Base-by-base conservation (phyloP, 2,329 filamentous ascomycete species). In the Alternaria sp. region DNA sequence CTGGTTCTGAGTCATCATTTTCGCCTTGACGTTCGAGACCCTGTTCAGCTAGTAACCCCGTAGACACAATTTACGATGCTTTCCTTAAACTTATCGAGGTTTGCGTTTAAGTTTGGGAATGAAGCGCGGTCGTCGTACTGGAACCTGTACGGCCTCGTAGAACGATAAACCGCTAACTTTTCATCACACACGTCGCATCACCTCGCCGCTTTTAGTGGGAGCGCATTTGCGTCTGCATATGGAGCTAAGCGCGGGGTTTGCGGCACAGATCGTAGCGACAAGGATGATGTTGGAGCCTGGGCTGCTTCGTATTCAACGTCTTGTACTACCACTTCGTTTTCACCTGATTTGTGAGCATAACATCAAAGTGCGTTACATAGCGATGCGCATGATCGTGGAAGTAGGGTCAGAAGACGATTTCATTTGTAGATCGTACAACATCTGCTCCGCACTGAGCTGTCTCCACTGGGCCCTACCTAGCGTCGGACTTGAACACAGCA, bases 401-500 rank as follows among this genome's bases (percentile, higher is more conserved):
- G 21, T 4, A 29, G 14, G 5, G 40, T 42, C 24, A 14, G 26
- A 37, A 28, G 21, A 42, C n/a, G 40, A 17, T 0, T 9, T 17
- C 17, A 17, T 17, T 17, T 17, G 17, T 17, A 17, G 1, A 17
- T 28, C 6, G 24, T 6, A 29, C 40, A 44, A 10, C 40, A 29
- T 42, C 40, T 26, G 4, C 40, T 26, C 23, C 40, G 8, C 40
- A 14, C 4, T 23, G 5, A n/a, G 44, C 29, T 33, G 29, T 23
- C 5, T 23, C 13, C 17, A 9, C 11, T 8, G 21, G 21, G 14
- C 44, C 17, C 14, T 33, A 11, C 14, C 13, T 46, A 46, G 44
- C 29, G 44, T 46, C 44, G 29, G 44, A 14, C 14, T 46, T 46
- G 24, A 1, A 34, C 29, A 46, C 44, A 23, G 34, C 34, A 46